Evolutionary conservation across 2,329 filamentous ascomycete species (phyloP).

Genomic region (Zymoseptoria brevis): DNA sequence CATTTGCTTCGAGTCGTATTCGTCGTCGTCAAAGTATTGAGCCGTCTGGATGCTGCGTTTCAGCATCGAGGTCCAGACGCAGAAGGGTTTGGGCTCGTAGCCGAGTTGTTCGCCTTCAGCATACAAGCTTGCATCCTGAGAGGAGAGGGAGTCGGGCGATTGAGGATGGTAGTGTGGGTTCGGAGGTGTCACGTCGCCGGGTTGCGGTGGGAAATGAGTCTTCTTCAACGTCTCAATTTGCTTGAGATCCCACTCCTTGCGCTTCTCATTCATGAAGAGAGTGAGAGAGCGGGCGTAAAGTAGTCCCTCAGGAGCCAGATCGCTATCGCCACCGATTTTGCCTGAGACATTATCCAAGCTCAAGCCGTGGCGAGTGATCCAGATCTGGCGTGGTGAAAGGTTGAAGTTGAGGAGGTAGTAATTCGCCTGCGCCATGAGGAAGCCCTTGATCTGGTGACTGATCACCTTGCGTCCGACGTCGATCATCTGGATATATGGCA

Average conservation of each 20-base stretch:
- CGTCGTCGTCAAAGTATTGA: slow-evolving; percentile 87
- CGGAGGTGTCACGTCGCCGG: slow-evolving; percentile 87
- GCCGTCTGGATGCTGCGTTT: slow-evolving; percentile 81
- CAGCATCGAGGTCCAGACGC: slow-evolving; percentile 97
- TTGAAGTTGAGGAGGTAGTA: slow-evolving; percentile 97
- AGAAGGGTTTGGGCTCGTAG: slow-evolving; percentile 70
- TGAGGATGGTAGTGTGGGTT: slow-evolving; percentile 70
- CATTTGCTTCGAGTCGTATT: slow-evolving; percentile 84
- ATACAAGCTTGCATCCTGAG: slow-evolving; percentile 26
- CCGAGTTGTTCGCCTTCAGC: slow-evolving; percentile 25
- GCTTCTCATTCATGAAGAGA: slow-evolving; percentile 73
- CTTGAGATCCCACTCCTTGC: slow-evolving; percentile 71
- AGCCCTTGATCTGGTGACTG: slow-evolving; percentile 82
- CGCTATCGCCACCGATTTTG: slow-evolving; percentile 85
- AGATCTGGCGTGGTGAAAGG: slow-evolving; percentile 87
- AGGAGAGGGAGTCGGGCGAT: slow-evolving; percentile 21
- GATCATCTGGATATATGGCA: slow-evolving; percentile 97
- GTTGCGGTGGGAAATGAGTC: slow-evolving; percentile 77
- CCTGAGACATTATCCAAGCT: slow-evolving; percentile 79
- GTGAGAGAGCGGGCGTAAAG: slow-evolving; percentile 73
- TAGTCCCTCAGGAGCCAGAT: slow-evolving; percentile 70
- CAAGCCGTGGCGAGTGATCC: slow-evolving; percentile 94
- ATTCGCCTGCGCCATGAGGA: slow-evolving; percentile 83
- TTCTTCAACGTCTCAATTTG: slow-evolving; percentile 70
- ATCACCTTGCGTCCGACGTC: slow-evolving; percentile 94